Evolutionary conservation across 2,329 filamentous ascomycete species (phyloP).

Genomic region (Apiospora arundinis): DNA sequence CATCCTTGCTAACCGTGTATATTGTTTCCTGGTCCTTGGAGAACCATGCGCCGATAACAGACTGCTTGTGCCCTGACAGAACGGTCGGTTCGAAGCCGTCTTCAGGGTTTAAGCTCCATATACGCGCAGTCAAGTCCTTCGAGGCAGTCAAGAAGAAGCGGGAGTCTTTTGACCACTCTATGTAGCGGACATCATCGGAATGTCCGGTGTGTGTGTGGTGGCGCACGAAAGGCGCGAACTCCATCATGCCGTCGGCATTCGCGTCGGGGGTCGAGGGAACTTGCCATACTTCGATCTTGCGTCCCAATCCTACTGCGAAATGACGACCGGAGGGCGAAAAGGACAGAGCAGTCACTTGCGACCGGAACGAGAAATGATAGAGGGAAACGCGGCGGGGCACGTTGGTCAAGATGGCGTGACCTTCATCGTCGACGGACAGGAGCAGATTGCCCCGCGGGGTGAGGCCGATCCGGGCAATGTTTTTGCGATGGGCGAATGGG

Average conservation of each 20-base stretch:
- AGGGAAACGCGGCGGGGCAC: slow-evolving; percentile 84
- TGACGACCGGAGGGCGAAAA: slow-evolving; percentile 92
- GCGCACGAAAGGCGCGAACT: slow-evolving; percentile 93
- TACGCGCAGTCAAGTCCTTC: slow-evolving; percentile 88
- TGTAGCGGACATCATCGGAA: slow-evolving; percentile 83
- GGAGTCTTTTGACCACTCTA: slow-evolving; percentile 96
- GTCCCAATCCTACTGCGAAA: slow-evolving; percentile 87
- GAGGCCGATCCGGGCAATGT: slow-evolving; percentile 87
- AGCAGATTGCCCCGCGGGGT: slow-evolving; percentile 91
- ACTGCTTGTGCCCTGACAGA: slow-evolving; percentile 88
- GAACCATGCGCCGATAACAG: slow-evolving; percentile 95
- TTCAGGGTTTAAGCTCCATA: slow-evolving; percentile 92
- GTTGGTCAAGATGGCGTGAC: slow-evolving; percentile 91
- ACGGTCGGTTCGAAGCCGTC: slow-evolving; percentile 90
- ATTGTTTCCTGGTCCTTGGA: slow-evolving; percentile 93
- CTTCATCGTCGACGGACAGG: slow-evolving; percentile 92
- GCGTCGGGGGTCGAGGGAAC: slow-evolving; percentile 89
- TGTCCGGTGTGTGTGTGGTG: slow-evolving; percentile 88
- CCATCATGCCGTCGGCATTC: slow-evolving; percentile 79
- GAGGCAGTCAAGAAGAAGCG: slow-evolving; percentile 92
- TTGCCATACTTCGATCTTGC: slow-evolving; percentile 93
- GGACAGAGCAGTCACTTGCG: slow-evolving; percentile 79
- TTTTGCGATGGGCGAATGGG: slow-evolving; percentile 90
- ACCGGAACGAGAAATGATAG: slow-evolving; percentile 94
- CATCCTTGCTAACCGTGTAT: slow-evolving; percentile 95